Evolutionary conservation across 1,139 yeast species (phyloP), one percentile per base, ranked within the genome.

Genomic region (Kurtzmaniella quercitrusa): DNA sequence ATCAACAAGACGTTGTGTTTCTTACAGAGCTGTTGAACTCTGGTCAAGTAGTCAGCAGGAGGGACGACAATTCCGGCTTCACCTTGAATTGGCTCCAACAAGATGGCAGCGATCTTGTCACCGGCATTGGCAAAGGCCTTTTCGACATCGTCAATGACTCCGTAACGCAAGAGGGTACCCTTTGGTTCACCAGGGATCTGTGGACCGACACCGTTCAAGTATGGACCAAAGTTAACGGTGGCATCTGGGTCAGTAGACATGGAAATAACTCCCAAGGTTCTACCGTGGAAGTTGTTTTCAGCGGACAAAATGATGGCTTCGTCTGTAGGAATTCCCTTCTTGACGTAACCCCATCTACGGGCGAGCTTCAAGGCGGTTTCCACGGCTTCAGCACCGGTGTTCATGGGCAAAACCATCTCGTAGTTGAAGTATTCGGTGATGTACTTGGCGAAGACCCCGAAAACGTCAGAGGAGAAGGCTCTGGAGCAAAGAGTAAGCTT

Each of bases 21-120:
- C 59, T 80, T 81, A 73, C 97, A 90, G 50, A 91, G 75, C 46
- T 70, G 81, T 55, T 80, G 79, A 31, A 91, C 96, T 54, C 74
- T 70, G 46, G 82, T 67, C 53, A 91, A 78, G 70, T 91, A 91
- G 57, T 80, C 95, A 44, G 66, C 70, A 51, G 94, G 95, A 44
- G 98, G 98, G 23, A 91, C 96, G 34, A 91, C 95, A 54, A 91
- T 91, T 56, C 98, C 98, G 33, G 98, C 98, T 67, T 91, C 98
- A 63, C 98, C 98, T 68, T 91, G 98, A 59, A 91, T 91, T 50
- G 98, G 98, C 69, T 91, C 98, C 54, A 91, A 80, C 53, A 91
- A 71, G 53, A 91, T 81, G 37, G 96, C 98, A 38, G 96, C 96
- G 53, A 91, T 82, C 63, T 83, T 85, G 65, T 87, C 94, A 51